A percentile compares a stretch with the other conserved stretches of the same genome.
Conservation (phyloP, 805 yeast genomes). For the Yamadazyma kitorensis region DNA sequence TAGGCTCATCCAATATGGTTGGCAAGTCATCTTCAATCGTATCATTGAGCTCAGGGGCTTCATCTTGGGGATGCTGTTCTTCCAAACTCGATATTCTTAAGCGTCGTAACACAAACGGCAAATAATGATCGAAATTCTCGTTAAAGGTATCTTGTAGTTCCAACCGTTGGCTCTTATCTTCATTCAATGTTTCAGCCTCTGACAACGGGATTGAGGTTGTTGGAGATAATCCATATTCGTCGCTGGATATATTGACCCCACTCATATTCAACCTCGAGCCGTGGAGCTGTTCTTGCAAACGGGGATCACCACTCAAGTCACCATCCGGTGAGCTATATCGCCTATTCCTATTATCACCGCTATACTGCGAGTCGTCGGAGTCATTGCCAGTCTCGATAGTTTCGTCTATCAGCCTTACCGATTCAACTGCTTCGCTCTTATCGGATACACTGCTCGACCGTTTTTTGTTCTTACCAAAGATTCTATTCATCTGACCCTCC, state of each 20-base stretch:
- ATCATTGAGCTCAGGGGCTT: neutral
- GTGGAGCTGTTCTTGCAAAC: neutral
- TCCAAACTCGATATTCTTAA: slow-evolving; percentile 17
- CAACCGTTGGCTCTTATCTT: slow-evolving; percentile 20
- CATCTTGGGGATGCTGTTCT: neutral
- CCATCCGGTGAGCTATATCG: too few species aligned
- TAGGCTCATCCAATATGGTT: slow-evolving; percentile 19
- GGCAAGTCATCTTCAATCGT: slow-evolving; percentile 18
- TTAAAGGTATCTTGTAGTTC: slow-evolving; percentile 35
- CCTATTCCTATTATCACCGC: too few species aligned
- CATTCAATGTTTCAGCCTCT: slow-evolving; percentile 34
- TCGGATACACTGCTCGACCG: too few species aligned
- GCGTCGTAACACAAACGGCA: slow-evolving; percentile 37
- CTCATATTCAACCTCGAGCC: too few species aligned
- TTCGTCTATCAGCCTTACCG: too few species aligned
- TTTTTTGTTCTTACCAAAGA: too few species aligned
- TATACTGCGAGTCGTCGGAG: too few species aligned
- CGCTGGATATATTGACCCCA: neutral
- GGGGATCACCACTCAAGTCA: too few species aligned
- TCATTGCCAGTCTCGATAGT: too few species aligned
- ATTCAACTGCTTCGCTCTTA: too few species aligned
- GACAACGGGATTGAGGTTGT: slow-evolving; percentile 20
- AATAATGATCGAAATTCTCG: slow-evolving; percentile 36
- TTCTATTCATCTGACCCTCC: too few species aligned
- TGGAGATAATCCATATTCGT: slow-evolving; percentile 11